These are phyloP conservation scores for Fusarium scirpi DNA, from an alignment of 2,329 filamentous ascomycete species.

Conservation along the genomic window DNA sequence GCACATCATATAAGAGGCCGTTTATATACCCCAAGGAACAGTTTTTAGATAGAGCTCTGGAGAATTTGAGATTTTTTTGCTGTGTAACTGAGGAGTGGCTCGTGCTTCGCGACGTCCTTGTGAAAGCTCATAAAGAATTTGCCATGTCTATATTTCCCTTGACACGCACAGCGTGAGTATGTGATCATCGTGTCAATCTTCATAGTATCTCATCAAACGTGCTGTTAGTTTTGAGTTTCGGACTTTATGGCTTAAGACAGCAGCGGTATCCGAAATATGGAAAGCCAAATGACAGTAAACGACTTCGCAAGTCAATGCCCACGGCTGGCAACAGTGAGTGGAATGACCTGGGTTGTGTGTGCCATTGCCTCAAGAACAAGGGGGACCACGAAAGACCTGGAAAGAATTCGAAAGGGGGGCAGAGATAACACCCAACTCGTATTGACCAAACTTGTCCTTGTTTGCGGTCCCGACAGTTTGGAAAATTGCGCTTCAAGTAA, in stretches of 20 bases:
- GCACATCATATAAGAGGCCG: slow-evolving; percentile 29
- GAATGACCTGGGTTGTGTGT: slow-evolving; percentile 27
- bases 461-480: slow-evolving; percentile 52
- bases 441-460: slow-evolving; percentile 41
- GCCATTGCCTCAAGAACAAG: slow-evolving; percentile 23
- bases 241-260: not conserved
- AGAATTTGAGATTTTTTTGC: slow-evolving; percentile 9
- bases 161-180: not conserved
- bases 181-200: not conserved
- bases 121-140: not conserved
- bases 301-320: slow-evolving; percentile 35
- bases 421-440: slow-evolving; percentile 41
- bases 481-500: slow-evolving; percentile 52
- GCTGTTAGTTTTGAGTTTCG: not conserved
- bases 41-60: slow-evolving; percentile 23
- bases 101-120: not conserved
- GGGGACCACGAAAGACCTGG: slow-evolving; percentile 27
- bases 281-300: slow-evolving; percentile 40
- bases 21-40: slow-evolving; percentile 43
- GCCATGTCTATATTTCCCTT: not conserved
- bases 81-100: not conserved
- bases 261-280: slow-evolving; percentile 20
- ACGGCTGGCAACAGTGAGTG: slow-evolving; percentile 41
- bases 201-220: not conserved
- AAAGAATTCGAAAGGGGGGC: slow-evolving; percentile 28